Evolutionary conservation across 2,329 filamentous ascomycete species (phyloP).

Genomic region (Rasamsonia emersonii): DNA sequence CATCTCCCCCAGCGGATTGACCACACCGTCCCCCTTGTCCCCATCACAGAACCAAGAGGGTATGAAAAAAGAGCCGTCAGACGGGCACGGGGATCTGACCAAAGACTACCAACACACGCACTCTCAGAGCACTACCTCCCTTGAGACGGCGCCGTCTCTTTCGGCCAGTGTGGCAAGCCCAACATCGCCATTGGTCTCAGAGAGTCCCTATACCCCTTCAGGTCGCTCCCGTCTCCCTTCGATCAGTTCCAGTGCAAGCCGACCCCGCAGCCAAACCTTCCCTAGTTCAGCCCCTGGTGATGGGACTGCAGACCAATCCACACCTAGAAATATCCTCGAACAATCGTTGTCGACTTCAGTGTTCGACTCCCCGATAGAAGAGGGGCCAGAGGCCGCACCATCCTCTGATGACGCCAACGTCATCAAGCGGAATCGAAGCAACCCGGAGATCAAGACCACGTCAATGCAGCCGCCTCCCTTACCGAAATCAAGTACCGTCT

Average conservation of each 20-base stretch:
- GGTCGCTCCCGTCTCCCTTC: constrained; percentile 43
- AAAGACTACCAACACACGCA: constrained; percentile 56
- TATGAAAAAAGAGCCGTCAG: constrained; percentile 50
- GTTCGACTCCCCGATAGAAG: constrained; percentile 44
- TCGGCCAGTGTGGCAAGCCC: constrained; percentile 66
- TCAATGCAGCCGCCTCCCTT: constrained; percentile 32
- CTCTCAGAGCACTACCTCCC: constrained; percentile 58
- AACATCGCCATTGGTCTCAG: constrained; percentile 68
- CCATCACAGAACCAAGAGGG: constrained; percentile 63
- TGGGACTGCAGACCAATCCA: constrained; percentile 44
- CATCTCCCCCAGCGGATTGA: constrained; percentile 57
- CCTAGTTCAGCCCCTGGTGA: constrained; percentile 51
- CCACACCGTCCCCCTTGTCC: constrained; percentile 62
- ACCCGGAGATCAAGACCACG: constrained; percentile 35
- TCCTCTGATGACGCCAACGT: constrained; percentile 22
- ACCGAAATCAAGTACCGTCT: constrained; percentile 32
- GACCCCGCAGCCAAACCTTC: constrained; percentile 82
- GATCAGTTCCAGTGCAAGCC: constrained; percentile 50
- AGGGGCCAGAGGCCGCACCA: constrained; percentile 26
- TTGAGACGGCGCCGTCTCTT: constrained; percentile 60
- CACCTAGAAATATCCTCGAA: constrained; percentile 44
- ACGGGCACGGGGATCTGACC: constrained; percentile 52
- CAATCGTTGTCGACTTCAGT: constrained; percentile 33
- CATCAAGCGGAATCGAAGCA: constrained; percentile 37
- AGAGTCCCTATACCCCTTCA: constrained; percentile 58